Evolutionary conservation across 768 basidiomycete genomes (phyloP), one percentile per base, ranked within the genome.

Genomic region (Rickenella mellea): DNA sequence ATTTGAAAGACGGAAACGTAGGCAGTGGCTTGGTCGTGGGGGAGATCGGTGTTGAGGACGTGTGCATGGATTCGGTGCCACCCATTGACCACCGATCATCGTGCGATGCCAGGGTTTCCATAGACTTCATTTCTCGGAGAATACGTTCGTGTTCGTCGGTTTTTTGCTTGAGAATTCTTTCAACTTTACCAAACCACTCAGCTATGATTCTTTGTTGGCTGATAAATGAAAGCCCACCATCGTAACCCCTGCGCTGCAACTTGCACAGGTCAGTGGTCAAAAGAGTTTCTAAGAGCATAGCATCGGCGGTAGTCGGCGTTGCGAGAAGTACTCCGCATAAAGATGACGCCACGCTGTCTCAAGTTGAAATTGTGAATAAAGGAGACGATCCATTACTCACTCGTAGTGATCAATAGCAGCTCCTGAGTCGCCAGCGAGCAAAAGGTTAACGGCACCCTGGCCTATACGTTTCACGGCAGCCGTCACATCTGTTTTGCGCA

Each of bases 401-500:
- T 96, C 93, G 53, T 86, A 97, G 76, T 93, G 85, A 52, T 97
- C 89, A 31, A 87, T 68, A 48, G 83, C 74, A 30, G 86, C 68
- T 48, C 83, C 73, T 1, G 80, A 66, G 45, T 78, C 77, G n/a
- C 70, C 69, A 6, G 87, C 83, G 26, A 93, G 66, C 73, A 82
- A 87, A 19, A 97, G 58, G 36, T 83, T 72, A 27, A 89, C 75
- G 14, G 81, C 71, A 3, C 74, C 72, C 4, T 71, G 68, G 11
- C 68, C 65, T 8, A 68, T 65, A 25, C 67, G 57, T 41, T 67
- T 69, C 30, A 84, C 80, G 35, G 78, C 76, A 20, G 88, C 89
- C 19, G 86, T 87, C 0, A 82, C 76, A 42, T 86, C 83, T 47
- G 80, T 73, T 31, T 62, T 75, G 44, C 71, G 70, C 4, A 71